These are phyloP conservation scores for Rhizopogon rudus DNA, from an alignment of 768 basidiomycete genomes.

Conservation along the genomic window DNA sequence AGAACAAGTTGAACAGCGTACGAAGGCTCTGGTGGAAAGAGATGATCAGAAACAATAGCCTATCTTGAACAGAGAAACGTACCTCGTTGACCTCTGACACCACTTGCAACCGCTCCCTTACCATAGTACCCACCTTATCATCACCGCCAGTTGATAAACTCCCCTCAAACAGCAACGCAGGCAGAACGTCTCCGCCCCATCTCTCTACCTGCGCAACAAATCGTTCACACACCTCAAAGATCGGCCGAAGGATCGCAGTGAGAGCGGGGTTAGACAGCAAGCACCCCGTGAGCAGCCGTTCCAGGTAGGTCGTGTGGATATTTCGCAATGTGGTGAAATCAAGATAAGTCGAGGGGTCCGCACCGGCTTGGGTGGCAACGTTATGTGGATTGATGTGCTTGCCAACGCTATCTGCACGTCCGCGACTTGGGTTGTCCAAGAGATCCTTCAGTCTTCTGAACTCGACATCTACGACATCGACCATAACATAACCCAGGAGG, in stretches of 20 bases:
- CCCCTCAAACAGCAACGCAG: conserved; percentile 78
- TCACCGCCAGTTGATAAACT: conserved; percentile 52
- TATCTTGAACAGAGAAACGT: not conserved
- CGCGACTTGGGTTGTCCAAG: conserved; percentile 29
- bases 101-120: conserved; percentile 60
- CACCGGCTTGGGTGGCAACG: conserved; percentile 3
- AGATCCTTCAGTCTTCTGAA: conserved; percentile 65
- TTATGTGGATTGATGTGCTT: conserved; percentile 2
- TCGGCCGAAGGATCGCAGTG: conserved; percentile 58
- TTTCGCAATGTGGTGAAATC: conserved; percentile 85
- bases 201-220: conserved; percentile 87
- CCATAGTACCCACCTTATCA: conserved; percentile 65
- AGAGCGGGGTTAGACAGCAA: conserved; percentile 64
- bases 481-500: conserved; percentile 81
- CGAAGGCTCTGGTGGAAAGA: conserved; percentile 53
- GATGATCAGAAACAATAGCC: not conserved
- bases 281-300: conserved; percentile 74
- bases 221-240: conserved; percentile 79
- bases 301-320: conserved; percentile 79
- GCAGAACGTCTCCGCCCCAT: conserved; percentile 90
- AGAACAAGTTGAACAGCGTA: conserved; percentile 66
- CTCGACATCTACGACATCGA: conserved; percentile 84
- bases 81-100: conserved; percentile 82
- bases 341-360: conserved; percentile 34
- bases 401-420: conserved; percentile 17